Base-by-base conservation (phyloP, 495 filamentous ascomycete genomes). In the Penicillium cinerascens region DNA sequence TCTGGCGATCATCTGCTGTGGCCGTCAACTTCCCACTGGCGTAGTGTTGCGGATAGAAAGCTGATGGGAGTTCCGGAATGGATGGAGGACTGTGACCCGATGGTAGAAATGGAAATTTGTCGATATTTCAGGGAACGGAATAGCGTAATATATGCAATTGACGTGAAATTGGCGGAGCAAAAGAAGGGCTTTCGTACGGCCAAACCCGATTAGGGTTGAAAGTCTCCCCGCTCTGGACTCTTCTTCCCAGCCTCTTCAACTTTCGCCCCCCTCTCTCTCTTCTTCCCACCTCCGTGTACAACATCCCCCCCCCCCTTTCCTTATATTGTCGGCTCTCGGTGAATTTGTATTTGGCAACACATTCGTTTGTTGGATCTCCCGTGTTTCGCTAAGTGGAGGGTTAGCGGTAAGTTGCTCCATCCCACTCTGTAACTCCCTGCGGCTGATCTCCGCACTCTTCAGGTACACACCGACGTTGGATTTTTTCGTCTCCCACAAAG, bases 241-340 rank as follows among this genome's bases (percentile, higher is more conserved):
- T 55, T 52, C 47, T 42, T 56, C 49, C 60, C 64, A 70, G 58
- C 55, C 49, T 64, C 62, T 58, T 46, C 59, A 44, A 58, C 58
- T 62, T 56, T 56, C 44, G 43, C 62, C 40, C 51, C 54, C 63
- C 66, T 63, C 60, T 58, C 57, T 49, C 41, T 51, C 59, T 64
- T 66, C 58, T 60, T 66, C 61, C 26, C 63, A 59, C 65, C 60
- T 68, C 68, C 59, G 59, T 72, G 69, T 73, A 72, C 68, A 74
- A 72, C 69, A 74, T 44, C 53, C 43, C 53, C 44, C 61, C 29
- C 55, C 51, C 18, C 64, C 44, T 64, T 37, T 58, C 51, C 18
- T 63, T 47, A 27, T 35, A 25, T 62, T 61, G 42, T 44, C 54
- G 13, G 29, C 58, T 46, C 33, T 39, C 26, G 43, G 55, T 51